Evolutionary conservation across 371 early-diverging fungal species (phyloP), one percentile per base, ranked within the genome.

Genomic region (Mucor saturninus): DNA sequence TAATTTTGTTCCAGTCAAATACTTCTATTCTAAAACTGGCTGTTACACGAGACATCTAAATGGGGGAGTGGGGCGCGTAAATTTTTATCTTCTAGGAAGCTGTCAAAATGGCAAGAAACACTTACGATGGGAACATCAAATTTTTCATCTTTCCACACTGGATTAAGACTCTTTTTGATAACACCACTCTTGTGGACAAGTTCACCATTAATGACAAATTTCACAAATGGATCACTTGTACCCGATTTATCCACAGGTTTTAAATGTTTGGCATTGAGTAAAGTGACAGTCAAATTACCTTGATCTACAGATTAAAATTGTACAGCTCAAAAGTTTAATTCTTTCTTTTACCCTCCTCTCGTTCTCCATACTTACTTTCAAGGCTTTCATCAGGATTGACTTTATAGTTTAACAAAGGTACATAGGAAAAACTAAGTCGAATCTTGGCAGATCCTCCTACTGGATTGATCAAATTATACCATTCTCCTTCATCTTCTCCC

Each of bases 161-260:
- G 98, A 60, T 90, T 90, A 31, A 94, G 68, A 5, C 83, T 89
- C 79, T 93, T 91, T 68, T 93, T 90, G 45, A 93, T 61, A 14
- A 84, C 83, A 48, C 88, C 80, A 51, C 94, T 91, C 71, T 91
- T 93, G 76, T 86, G 78, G 30, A 91, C 89, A 58, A 90, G 88
- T 56, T 88, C 89, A 35, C 91, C 94, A 56, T 92, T 91, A 10
- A 95, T 59, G 42, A 74, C 76, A 50, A 95, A 86, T 37, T 83
- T 74, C 6, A 91, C 84, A 62, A 89, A 97, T 2, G 97, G 95
- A 66, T 97, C 96, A 54, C 91, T 91, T 6, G 86, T 85, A 62
- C 81, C 81, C 0, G 78, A 73, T 32, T 76, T 77, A 61, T 86
- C 85, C 3, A 77, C 84, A 10, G 85, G 82, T 53, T 74, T 74